Evolutionary conservation across 768 basidiomycete species (phyloP), one percentile per base, ranked within the genome.

Genomic region (Cystofilobasidium bisporidii): DNA sequence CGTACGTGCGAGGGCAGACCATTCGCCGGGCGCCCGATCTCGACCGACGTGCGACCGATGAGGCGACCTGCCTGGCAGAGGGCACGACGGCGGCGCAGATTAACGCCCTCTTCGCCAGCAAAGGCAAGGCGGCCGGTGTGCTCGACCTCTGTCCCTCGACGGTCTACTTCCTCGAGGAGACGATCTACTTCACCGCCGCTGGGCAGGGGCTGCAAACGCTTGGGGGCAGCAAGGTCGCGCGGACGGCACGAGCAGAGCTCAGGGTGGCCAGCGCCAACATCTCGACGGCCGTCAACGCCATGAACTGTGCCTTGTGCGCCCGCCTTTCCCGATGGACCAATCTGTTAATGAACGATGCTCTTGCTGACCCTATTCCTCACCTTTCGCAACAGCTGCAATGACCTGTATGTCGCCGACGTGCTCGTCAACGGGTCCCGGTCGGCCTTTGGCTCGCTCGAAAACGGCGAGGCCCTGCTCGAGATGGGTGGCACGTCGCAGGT

Each of bases 21-120:
- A 30, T 30, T 15, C 28, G 53, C 53, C 18, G 18, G 28, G 3
- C 53, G 20, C 28, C 4, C 9, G 53, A 56, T 11, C 1, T 32
- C 53, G 15, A 4, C 2, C 28, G 18, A 1, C 53, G 53, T 5
- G 53, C 30, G 18, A n/a, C 6, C 8, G 14, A 2, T 2, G 43
- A 4, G 22, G 15, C 36, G 36, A 6, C 24, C 1, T 64, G 63
- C 28, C 38, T 64, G 3, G 45, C 36, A 15, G 36, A 14, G 33
- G 40, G 50, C 10, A 64, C 63, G 41, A 57, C 63, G 4, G 50
- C 55, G 30, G 63, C 63, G 17, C 38, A 56, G 38, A 56, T 64
- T 55, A 64, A 64, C 55, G 33, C 38, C 6, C 53, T 57, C 40
- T 64, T 57, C 28, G 50, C 50, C 3, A 15, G 30, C 12, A n/a